phyloP scores from a whole-genome alignment of 305 asterid genomes.

The Fraxinus velutina region DNA sequence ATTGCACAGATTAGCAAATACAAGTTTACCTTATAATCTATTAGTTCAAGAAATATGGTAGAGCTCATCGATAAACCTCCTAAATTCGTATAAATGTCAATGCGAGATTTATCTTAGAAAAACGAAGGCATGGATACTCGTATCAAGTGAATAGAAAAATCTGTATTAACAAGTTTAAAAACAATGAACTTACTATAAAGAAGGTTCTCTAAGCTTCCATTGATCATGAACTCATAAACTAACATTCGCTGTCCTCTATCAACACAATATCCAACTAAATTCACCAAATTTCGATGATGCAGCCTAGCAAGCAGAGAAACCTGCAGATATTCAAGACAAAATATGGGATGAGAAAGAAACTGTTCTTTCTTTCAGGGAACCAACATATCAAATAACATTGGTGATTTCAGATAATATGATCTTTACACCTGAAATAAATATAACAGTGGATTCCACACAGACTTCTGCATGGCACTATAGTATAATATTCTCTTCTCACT shows the following conservation, averaged over 20 bases:
- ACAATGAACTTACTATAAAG: conserved; percentile 61
- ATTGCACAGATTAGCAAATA: background rate
- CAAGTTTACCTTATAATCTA: background rate
- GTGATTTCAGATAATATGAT: background rate
- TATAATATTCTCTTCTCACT: background rate
- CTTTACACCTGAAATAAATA: background rate
- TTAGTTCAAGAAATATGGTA: background rate
- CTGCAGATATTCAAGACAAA: conserved; percentile 40
- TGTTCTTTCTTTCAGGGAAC: background rate
- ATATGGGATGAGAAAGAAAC: background rate
- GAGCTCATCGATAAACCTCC: background rate
- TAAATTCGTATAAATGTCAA: background rate
- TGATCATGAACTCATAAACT: conserved; percentile 90
- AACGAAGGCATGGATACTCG: background rate
- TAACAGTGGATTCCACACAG: background rate
- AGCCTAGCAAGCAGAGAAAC: conserved; percentile 91
- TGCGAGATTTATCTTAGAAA: background rate
- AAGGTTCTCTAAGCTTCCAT: conserved; percentile 92
- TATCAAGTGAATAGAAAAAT: background rate
- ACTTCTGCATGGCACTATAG: background rate
- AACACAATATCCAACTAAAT: conserved; percentile 91
- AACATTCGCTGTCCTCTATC: conserved; percentile 88
- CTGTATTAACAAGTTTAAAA: background rate
- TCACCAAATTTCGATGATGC: conserved; percentile 95
- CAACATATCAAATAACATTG: background rate